phyloP scores from a whole-genome alignment of 768 basidiomycete genomes.

The Cystobasidium ongulense region DNA sequence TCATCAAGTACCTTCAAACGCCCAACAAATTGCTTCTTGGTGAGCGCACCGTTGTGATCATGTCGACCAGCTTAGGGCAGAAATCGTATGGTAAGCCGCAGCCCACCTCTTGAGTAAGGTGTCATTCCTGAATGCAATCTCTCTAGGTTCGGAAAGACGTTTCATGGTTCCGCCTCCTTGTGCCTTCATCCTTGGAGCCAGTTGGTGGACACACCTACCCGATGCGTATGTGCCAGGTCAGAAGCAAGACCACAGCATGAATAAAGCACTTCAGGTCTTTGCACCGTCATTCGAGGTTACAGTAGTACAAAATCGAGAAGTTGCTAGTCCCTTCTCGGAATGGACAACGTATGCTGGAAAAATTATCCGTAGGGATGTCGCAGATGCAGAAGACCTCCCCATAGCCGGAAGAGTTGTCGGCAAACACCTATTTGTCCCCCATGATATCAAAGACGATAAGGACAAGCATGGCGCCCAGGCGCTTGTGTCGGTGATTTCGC shows the following conservation, averaged over 20 bases:
- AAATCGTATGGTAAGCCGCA: slow-evolving; percentile 92
- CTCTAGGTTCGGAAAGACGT: slow-evolving; percentile 12
- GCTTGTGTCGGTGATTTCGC: slow-evolving; percentile 73
- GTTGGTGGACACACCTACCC: slow-evolving; percentile 43
- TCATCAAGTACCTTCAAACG: slow-evolving; percentile 67
- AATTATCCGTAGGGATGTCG: slow-evolving; percentile 57
- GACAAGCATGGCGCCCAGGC: slow-evolving; percentile 84
- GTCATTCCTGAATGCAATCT: slow-evolving; percentile 35
- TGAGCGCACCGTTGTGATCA: slow-evolving; percentile 86
- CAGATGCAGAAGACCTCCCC: slow-evolving; percentile 67
- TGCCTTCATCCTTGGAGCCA: slow-evolving; percentile 36
- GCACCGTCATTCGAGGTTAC: slow-evolving; percentile 69
- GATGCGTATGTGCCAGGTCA: slow-evolving; percentile 60
- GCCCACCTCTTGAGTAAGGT: neutral
- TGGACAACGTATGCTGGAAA: slow-evolving; percentile 82
- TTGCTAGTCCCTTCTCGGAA: slow-evolving; percentile 66
- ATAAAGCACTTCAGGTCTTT: slow-evolving; percentile 41
- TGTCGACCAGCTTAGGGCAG: slow-evolving; percentile 96
- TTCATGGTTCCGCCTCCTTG: slow-evolving; percentile 37
- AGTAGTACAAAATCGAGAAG: slow-evolving; percentile 83
- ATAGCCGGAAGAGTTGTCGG: slow-evolving; percentile 89
- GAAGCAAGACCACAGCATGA: slow-evolving; percentile 59
- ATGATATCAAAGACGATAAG: slow-evolving; percentile 53
- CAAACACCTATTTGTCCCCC: slow-evolving; percentile 90
- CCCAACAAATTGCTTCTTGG: slow-evolving; percentile 80